Conservation (phyloP, 108 stramenopile species). For the Epithemia pelagica region DNA sequence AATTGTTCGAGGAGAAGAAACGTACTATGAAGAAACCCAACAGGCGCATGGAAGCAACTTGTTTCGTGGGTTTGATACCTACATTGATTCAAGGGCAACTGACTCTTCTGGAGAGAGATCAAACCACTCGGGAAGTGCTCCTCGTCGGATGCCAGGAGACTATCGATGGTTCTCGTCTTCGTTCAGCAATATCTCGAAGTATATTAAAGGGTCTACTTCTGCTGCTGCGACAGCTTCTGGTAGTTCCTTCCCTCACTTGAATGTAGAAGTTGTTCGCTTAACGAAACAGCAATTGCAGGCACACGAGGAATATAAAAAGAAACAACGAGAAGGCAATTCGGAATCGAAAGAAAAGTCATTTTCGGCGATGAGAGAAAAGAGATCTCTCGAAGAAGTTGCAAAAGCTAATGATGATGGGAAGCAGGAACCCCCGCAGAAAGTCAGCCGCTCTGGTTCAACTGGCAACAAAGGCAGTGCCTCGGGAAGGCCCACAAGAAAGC, state of each 20-base stretch:
- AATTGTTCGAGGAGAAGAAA: constrained; percentile 64
- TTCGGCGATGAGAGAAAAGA: neutral
- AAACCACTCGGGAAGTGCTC: neutral
- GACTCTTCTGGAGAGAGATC: neutral
- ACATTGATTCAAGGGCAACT: constrained; percentile 31
- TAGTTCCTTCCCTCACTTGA: neutral
- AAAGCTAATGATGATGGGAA: neutral
- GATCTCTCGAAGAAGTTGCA: neutral
- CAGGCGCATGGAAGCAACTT: constrained; percentile 45
- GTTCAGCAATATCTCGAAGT: neutral
- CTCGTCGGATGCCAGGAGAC: constrained; percentile 42
- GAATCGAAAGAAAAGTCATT: neutral
- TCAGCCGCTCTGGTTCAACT: neutral
- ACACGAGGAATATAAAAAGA: neutral
- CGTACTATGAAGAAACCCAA: constrained; percentile 62
- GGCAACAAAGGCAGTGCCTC: neutral
- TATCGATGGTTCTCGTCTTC: constrained; percentile 53
- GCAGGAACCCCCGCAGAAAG: neutral
- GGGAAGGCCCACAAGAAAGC: neutral
- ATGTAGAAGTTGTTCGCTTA: neutral
- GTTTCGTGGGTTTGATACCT: constrained; percentile 58
- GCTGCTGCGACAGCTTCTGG: neutral
- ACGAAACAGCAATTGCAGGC: neutral
- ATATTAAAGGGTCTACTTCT: neutral
- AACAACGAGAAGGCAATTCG: neutral